Base-by-base conservation (phyloP, 148 eudicot species). In the Selenicereus undatus region DNA sequence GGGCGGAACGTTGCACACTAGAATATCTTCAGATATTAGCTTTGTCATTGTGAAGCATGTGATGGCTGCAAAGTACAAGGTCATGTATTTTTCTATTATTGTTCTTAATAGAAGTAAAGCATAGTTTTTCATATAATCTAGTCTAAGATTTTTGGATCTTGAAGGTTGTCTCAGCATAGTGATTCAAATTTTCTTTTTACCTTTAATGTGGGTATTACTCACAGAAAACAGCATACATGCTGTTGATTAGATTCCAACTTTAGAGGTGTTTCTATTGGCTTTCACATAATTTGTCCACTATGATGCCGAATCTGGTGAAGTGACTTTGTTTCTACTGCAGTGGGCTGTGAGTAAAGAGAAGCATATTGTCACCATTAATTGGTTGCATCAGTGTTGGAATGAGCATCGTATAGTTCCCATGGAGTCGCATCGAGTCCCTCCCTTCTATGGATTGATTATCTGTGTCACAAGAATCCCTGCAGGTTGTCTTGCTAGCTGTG, bases 361-460 rank as follows among this genome's bases (percentile, higher is more conserved):
- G 88, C 97, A 97, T 79, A 86, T 90, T 54, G 92, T 97, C 86
- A 89, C 95, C 72, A 85, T 87, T 45, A 86, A 88, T 84, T 97
- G 99, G 99, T 81, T 97, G 78, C 82, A 87, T 86, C 99, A 97
- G 88, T 97, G 99, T 78, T 94, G 99, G 98, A 90, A 89, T 85
- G 98, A 97, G 87, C 99, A 97, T 84, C 99, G 97, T 83, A 81
- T 91, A 80, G 99, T 92, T 85, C 93, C 99, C 54, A 86, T 91
- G 82, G 98, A 94, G 81, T 81, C 97, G 75, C 94, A 88, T 81
- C 90, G 92, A 78, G 90, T 90, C 87, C 98, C 90, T 82, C 93
- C 98, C 39, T 94, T 97, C 84, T 85, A 86, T 60, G 99, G 99
- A 71, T 85, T 97, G 88, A 90, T 87, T 78, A 89, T 97, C 39